Conservation (phyloP, 176 grass and related monocot genomes). For the Echinochloa phyllopogon region DNA sequence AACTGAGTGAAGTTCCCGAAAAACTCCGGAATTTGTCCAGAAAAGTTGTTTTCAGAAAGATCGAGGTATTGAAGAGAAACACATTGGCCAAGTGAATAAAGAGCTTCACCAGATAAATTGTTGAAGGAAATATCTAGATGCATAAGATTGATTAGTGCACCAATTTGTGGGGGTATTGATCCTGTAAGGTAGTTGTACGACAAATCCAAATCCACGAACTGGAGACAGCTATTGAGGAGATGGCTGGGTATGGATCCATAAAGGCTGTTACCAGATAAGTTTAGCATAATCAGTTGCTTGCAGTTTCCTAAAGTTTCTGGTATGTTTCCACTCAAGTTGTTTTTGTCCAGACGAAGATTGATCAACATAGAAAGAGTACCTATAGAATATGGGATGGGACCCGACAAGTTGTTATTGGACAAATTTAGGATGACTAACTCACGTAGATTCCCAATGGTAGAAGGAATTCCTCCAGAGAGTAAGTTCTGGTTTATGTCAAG, state of each 20-base stretch:
- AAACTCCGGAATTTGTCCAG: not conserved
- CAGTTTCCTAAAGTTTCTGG: not conserved
- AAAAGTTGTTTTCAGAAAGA: not conserved
- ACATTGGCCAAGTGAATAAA: not conserved
- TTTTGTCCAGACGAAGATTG: not conserved
- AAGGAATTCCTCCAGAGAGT: not conserved
- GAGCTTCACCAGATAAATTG: not conserved
- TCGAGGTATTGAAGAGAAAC: not conserved
- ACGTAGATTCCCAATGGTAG: not conserved
- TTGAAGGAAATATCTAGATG: not conserved
- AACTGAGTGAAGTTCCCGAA: not conserved
- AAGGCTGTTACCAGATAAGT: not conserved
- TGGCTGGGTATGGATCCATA: not conserved
- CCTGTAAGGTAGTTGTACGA: not conserved
- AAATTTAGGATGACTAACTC: not conserved
- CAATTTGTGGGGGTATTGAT: not conserved
- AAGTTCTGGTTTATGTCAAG: not conserved
- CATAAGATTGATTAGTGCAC: too few species aligned
- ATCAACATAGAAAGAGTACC: not conserved
- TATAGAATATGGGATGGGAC: not conserved
- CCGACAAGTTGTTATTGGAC: not conserved
- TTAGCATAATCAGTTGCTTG: not conserved
- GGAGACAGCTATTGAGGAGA: not conserved
- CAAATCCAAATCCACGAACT: not conserved
- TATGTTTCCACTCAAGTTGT: not conserved